These are phyloP conservation scores for Aspergillus sp. DNA, from an alignment of 2,329 filamentous ascomycete species.

Conservation along the genomic window DNA sequence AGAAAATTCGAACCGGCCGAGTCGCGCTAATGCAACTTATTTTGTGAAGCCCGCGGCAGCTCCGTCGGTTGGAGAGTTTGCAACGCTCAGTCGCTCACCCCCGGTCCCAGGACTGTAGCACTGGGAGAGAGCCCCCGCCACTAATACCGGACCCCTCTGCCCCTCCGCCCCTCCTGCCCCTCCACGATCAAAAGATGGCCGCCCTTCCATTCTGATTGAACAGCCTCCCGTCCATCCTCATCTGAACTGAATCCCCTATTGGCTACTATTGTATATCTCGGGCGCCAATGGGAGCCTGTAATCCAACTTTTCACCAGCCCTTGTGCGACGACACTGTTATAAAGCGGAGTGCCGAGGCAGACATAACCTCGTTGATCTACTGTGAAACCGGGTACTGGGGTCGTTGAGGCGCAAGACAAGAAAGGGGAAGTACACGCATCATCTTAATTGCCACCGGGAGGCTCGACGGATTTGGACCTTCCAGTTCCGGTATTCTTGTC, in stretches of 20 bases:
- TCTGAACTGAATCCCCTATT: not conserved
- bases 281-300: not conserved
- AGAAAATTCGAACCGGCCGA: constrained; percentile 21
- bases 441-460: not conserved
- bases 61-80: constrained; percentile 4
- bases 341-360: not conserved
- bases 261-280: not conserved
- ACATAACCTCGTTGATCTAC: not conserved
- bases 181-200: not conserved
- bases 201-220: constrained; percentile 2
- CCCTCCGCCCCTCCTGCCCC: constrained; percentile 15
- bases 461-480: constrained; percentile 4
- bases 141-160: constrained; percentile 7
- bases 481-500: constrained; percentile 7
- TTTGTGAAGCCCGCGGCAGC: constrained; percentile 22
- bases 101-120: constrained; percentile 37
- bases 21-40: constrained; percentile 41
- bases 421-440: not conserved
- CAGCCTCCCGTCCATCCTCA: not conserved
- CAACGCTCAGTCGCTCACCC: constrained; percentile 12
- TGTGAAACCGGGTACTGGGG: not conserved
- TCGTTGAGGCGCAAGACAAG: not conserved
- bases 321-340: not conserved
- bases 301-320: not conserved
- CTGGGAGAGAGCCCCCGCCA: constrained; percentile 32